Evolutionary conservation across 2,329 filamentous ascomycete genomes (phyloP).

Genomic region (Penicillium sp.): DNA sequence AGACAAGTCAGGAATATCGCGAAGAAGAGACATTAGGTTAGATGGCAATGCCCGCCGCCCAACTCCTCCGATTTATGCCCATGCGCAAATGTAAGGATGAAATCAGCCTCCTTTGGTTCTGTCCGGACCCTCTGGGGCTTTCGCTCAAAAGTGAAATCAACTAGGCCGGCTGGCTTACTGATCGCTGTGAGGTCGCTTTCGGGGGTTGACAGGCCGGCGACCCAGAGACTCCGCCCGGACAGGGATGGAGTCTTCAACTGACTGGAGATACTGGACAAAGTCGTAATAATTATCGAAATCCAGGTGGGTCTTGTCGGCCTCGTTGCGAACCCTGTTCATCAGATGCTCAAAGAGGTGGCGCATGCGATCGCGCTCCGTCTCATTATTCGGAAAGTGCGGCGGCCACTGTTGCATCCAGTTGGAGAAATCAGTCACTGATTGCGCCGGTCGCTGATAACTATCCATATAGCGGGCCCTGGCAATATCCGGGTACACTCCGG

Average conservation of each 20-base stretch:
- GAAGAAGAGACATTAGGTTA: not conserved
- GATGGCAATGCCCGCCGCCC: not conserved
- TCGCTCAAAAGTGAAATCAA: not conserved
- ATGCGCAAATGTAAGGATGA: not conserved
- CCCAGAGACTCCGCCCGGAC: not conserved
- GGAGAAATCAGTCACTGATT: constrained; percentile 11
- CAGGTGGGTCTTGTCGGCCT: constrained; percentile 4
- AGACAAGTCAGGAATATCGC: not conserved
- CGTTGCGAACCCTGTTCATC: not conserved
- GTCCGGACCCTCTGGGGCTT: not conserved
- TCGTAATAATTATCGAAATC: constrained; percentile 12
- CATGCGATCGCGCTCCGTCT: constrained; percentile 9
- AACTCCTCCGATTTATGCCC: not conserved
- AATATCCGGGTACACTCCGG: not conserved
- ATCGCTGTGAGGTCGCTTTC: constrained; percentile 5
- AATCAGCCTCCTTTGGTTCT: not conserved
- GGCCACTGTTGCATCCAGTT: constrained; percentile 9
- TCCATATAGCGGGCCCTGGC: constrained; percentile 4
- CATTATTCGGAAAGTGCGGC: constrained; percentile 5
- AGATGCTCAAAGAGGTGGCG: constrained; percentile 15
- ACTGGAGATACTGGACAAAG: constrained; percentile 8
- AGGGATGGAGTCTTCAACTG: constrained; percentile 2
- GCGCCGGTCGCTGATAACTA: constrained; percentile 1
- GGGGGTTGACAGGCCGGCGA: constrained; percentile 2
- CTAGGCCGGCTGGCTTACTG: not conserved